Conservation (phyloP, 176 grass and related monocot genomes). For the Carex littledalei region DNA sequence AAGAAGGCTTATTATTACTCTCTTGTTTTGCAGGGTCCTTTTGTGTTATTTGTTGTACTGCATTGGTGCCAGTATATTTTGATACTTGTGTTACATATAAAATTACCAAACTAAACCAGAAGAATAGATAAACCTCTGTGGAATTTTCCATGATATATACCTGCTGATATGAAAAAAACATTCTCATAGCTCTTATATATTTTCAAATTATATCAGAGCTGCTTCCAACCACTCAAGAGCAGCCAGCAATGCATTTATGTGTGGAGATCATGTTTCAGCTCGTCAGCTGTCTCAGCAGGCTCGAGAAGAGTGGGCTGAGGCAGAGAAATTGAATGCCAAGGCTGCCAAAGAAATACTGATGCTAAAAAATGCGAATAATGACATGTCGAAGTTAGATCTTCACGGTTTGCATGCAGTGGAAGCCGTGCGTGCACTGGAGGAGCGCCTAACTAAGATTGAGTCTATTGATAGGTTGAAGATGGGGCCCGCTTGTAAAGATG, state of each 20-base stretch:
- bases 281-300: constrained; percentile 49
- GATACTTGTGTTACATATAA: background rate
- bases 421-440: constrained; percentile 49
- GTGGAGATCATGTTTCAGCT: constrained; percentile 62
- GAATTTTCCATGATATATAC: background rate
- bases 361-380: constrained; percentile 57
- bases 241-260: constrained; percentile 71
- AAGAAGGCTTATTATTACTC: background rate
- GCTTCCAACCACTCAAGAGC: constrained; percentile 70
- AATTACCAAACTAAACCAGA: background rate
- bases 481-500: constrained; percentile 19
- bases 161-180: background rate
- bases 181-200: background rate
- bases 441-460: constrained; percentile 47
- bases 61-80: background rate
- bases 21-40: background rate
- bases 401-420: constrained; percentile 90
- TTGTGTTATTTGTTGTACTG: background rate
- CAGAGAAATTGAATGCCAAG: constrained; percentile 63
- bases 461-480: constrained; percentile 8
- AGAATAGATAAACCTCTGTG: background rate
- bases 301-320: constrained; percentile 46
- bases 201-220: constrained; percentile 42
- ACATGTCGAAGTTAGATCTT: constrained; percentile 66
- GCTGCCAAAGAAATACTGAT: constrained; percentile 71